Evolutionary conservation across 1,284 basidiomycete species (phyloP).

Genomic region (Marasmius tenuissimus): DNA sequence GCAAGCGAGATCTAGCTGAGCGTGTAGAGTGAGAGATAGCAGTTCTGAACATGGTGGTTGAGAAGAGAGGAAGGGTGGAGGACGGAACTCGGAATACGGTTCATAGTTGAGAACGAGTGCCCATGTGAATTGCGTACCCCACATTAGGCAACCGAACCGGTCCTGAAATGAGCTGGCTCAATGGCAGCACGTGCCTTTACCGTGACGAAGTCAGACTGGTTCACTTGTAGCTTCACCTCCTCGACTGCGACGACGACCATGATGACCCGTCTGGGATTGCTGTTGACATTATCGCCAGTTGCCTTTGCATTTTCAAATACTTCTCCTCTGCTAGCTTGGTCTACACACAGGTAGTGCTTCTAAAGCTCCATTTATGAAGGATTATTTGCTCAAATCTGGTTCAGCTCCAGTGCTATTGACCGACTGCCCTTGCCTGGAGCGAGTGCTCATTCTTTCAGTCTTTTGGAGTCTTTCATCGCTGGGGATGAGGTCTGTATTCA

Average conservation of each 20-base stretch:
- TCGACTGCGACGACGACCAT: conserved; percentile 6
- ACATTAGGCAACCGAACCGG: background rate
- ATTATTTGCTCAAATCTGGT: conserved; percentile 4
- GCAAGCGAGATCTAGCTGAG: background rate
- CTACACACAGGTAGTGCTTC: conserved; percentile 51
- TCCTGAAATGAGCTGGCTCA: background rate
- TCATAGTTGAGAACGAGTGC: background rate
- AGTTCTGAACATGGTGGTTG: conserved; percentile 22
- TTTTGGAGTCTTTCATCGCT: conserved; percentile 46
- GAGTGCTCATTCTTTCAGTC: conserved; percentile 29
- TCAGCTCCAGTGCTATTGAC: conserved; percentile 49
- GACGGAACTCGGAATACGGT: conserved; percentile 5
- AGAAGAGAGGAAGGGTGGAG: conserved; percentile 4
- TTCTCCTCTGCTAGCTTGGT: conserved; percentile 68
- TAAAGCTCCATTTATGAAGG: background rate
- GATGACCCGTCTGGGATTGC: conserved; percentile 11
- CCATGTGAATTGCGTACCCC: conserved; percentile 4
- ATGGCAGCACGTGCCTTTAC: background rate
- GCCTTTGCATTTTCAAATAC: conserved; percentile 59
- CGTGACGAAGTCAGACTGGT: background rate
- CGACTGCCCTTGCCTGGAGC: conserved; percentile 33
- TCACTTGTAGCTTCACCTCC: background rate
- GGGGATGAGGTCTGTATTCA: conserved; percentile 54
- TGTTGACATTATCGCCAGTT: conserved; percentile 40
- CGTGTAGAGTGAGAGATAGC: conserved; percentile 14